Conservation (phyloP, 139 green algal genomes). For the Picochlorum sp. region DNA sequence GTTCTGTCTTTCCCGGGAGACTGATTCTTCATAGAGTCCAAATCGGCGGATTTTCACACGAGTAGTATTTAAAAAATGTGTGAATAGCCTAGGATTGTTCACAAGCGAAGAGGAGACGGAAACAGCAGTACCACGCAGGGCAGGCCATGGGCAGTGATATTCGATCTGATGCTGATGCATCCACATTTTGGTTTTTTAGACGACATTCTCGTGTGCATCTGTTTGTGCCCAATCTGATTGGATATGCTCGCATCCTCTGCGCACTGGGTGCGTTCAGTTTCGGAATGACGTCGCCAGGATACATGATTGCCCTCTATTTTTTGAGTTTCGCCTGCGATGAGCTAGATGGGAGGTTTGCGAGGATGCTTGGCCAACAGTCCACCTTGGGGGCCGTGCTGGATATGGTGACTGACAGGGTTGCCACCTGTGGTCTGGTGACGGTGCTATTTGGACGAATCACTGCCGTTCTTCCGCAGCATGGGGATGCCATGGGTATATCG, state of each 20-base stretch:
- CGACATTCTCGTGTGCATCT: slow-evolving; percentile 58
- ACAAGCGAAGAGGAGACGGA: too few relatives aligned
- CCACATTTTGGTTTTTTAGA: slow-evolving; percentile 39
- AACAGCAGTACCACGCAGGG: too few relatives aligned
- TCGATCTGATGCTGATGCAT: not conserved
- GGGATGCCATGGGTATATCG: too few relatives aligned
- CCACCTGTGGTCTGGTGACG: slow-evolving; percentile 77
- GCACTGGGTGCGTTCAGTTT: slow-evolving; percentile 64
- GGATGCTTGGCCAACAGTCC: slow-evolving; percentile 72
- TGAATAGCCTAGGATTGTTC: too few relatives aligned
- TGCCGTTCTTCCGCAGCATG: too few relatives aligned
- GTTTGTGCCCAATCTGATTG: slow-evolving; percentile 74
- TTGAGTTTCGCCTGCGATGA: slow-evolving; percentile 85
- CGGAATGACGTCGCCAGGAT: slow-evolving; percentile 37
- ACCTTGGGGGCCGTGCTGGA: slow-evolving; percentile 87
- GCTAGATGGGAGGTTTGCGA: slow-evolving; percentile 80
- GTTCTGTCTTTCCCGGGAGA: too few relatives aligned
- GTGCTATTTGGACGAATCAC: slow-evolving; percentile 39
- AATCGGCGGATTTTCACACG: too few relatives aligned
- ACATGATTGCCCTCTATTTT: slow-evolving; percentile 53
- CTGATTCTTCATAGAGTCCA: too few relatives aligned
- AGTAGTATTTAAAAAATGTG: too few relatives aligned
- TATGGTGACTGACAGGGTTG: slow-evolving; percentile 95
- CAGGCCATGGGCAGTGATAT: not conserved
- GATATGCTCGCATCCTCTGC: slow-evolving; percentile 64